These are phyloP conservation scores for Zoysia pacifica DNA, from an alignment of 176 grass and related monocot genomes.

Conservation along the genomic window DNA sequence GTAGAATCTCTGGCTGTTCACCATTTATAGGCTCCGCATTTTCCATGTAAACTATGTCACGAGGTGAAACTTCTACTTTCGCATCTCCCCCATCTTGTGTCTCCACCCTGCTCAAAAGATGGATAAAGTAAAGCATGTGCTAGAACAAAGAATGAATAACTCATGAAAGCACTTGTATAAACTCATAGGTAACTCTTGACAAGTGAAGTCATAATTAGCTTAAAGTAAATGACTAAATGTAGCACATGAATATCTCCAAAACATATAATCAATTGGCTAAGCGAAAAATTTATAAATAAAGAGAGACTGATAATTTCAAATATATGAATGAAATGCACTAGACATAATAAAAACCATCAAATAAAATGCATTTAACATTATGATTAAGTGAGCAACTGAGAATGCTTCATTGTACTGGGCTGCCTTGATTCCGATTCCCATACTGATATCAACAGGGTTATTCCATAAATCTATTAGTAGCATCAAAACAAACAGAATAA, in stretches of 20 bases:
- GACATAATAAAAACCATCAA: conserved; percentile 11
- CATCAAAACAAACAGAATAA: neutral
- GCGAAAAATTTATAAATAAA: conserved; percentile 30
- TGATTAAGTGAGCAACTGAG: neutral
- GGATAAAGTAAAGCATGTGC: conserved; percentile 22
- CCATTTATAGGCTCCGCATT: conserved; percentile 70
- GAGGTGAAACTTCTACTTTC: conserved; percentile 96
- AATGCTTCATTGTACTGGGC: neutral
- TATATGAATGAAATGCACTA: conserved; percentile 17
- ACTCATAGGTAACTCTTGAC: neutral
- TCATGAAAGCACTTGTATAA: conserved; percentile 33
- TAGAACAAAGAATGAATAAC: conserved; percentile 28
- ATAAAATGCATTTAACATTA: neutral
- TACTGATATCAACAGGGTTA: neutral
- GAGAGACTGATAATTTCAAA: conserved; percentile 25
- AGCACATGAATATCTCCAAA: neutral
- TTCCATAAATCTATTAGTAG: neutral
- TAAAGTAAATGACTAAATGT: neutral
- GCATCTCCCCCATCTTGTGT: conserved; percentile 99
- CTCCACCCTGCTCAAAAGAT: conserved; percentile 80
- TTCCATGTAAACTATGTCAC: conserved; percentile 96
- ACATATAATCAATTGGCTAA: neutral
- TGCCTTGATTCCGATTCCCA: neutral
- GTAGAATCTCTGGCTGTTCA: conserved; percentile 85
- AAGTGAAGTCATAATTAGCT: conserved; percentile 16